Conservation (phyloP, 768 basidiomycete genomes). For the Amanita molliuscula region DNA sequence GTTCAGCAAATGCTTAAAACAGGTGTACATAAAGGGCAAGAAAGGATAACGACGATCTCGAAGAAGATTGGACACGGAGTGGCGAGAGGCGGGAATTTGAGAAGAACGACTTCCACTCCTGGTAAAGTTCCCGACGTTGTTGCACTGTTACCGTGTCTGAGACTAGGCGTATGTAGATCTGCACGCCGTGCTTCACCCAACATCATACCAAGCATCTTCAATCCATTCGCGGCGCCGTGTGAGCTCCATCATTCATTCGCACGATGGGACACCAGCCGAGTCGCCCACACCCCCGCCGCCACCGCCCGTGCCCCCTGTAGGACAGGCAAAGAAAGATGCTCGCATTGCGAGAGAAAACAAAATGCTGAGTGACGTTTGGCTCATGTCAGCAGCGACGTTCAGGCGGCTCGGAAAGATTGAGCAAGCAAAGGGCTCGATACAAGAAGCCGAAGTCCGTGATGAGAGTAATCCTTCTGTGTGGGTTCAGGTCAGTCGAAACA, state of each 20-base stretch:
- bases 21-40: conserved; percentile 64
- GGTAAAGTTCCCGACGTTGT: conserved; percentile 28
- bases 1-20: conserved; percentile 68
- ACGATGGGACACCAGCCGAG: conserved; percentile 25
- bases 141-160: neutral
- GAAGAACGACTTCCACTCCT: conserved; percentile 58
- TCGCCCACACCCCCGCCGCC: conserved; percentile 35
- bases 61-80: conserved; percentile 69
- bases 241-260: conserved; percentile 33
- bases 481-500: conserved; percentile 64
- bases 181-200: conserved; percentile 49
- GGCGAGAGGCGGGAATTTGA: conserved; percentile 40
- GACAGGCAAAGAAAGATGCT: conserved; percentile 26
- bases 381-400: conserved; percentile 92
- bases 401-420: conserved; percentile 82
- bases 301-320: conserved; percentile 20
- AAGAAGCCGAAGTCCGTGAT: conserved; percentile 88
- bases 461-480: conserved; percentile 84
- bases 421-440: conserved; percentile 82
- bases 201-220: conserved; percentile 63
- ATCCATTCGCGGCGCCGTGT: conserved; percentile 71
- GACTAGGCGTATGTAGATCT: conserved; percentile 38
- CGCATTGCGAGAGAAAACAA: conserved; percentile 49
- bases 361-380: conserved; percentile 80
- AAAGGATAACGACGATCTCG: conserved; percentile 65